Evolutionary conservation across 768 basidiomycete species (phyloP).

Genomic region (Boletus rex-veris): DNA sequence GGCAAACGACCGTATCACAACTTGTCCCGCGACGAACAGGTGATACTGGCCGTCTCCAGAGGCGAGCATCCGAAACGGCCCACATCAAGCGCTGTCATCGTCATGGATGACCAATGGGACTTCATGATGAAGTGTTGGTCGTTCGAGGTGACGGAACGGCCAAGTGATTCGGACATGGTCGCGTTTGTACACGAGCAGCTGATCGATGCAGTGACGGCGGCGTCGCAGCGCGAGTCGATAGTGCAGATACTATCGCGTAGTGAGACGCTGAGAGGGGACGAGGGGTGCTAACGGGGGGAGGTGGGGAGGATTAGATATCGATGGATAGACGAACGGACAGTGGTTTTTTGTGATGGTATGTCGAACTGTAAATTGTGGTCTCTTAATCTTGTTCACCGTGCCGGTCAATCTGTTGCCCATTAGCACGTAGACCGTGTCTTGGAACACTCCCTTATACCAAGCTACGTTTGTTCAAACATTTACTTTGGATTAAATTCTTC

Average conservation of each 20-base stretch:
- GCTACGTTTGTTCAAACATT: too few relatives aligned
- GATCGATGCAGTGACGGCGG: neutral
- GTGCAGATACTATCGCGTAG: neutral
- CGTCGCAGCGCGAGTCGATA: neutral
- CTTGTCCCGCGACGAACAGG: conserved; percentile 14
- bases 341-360: neutral
- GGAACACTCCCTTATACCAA: too few relatives aligned
- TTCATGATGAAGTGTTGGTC: conserved; percentile 28
- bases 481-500: too few relatives aligned
- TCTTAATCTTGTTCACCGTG: too few relatives aligned
- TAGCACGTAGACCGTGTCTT: too few relatives aligned
- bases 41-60: conserved; percentile 18
- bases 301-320: neutral
- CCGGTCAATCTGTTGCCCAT: too few relatives aligned
- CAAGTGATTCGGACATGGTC: conserved; percentile 28
- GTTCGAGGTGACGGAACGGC: conserved; percentile 30
- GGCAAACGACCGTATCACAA: conserved; percentile 24
- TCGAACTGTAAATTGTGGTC: too few relatives aligned
- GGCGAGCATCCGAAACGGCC: conserved; percentile 15
- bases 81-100: neutral
- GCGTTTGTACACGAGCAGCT: conserved; percentile 20
- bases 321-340: neutral
- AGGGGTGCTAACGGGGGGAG: neutral
- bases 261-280: neutral
- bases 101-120: conserved; percentile 21